phyloP scores from a whole-genome alignment of 2,329 filamentous ascomycete species.

The Exserohilum turcica region DNA sequence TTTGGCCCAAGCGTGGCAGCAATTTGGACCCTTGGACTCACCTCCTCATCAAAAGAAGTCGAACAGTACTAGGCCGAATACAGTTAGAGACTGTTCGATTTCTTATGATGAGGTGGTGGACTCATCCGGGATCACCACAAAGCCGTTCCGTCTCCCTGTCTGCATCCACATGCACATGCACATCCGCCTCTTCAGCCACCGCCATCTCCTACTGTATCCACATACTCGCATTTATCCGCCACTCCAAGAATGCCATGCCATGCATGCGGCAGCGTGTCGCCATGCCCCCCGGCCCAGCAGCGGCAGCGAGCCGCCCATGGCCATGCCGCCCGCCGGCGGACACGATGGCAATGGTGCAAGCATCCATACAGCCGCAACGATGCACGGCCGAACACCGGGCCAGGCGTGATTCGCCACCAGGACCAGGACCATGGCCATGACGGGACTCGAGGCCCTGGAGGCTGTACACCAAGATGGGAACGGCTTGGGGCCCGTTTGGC shows the following conservation, averaged over 20 bases:
- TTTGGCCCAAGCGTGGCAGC: neutral
- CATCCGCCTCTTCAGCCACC: neutral
- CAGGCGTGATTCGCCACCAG: constrained; percentile 13
- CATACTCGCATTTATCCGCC: neutral
- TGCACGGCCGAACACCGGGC: constrained; percentile 2
- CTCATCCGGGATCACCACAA: neutral
- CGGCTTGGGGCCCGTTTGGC: constrained; percentile 17
- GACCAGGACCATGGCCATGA: no score
- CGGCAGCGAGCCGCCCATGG: no score
- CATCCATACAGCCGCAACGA: constrained; percentile 1
- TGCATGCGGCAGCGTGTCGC: constrained; percentile 7
- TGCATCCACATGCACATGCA: no score
- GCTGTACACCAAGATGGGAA: constrained; percentile 18
- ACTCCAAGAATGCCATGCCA: constrained; percentile 5
- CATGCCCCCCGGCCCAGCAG: no score
- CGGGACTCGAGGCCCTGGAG: no score
- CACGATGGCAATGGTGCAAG: no score
- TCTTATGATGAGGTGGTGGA: no score
- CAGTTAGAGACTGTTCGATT: no score
- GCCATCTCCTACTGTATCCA: no score
- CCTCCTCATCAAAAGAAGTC: no score
- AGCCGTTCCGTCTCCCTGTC: neutral
- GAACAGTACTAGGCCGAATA: no score
- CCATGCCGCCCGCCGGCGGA: no score
- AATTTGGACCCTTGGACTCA: constrained; percentile 11